Base-by-base conservation (phyloP, 2,329 filamentous ascomycete species). In the Rutstroemia sp. region DNA sequence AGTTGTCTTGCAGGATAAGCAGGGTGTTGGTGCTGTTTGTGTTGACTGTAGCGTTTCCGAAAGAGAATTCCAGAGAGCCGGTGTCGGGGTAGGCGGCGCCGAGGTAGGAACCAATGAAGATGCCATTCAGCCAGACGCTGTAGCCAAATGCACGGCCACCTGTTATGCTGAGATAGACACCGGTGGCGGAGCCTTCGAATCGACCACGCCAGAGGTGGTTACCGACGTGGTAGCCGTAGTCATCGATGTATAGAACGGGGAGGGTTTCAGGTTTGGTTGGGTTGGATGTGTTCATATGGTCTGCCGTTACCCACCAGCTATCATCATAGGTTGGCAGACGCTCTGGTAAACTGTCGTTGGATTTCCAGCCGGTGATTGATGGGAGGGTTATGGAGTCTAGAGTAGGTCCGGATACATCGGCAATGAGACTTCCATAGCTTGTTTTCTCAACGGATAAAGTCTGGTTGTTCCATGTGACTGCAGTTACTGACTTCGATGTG, bases 1-100 rank as follows among this genome's bases (percentile, higher is more conserved):
- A 80, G 68, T 83, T 77, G 61, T 85, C 79, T 66, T 82, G 78
- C 18, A 83, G 69, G 4, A 83, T 68, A 12, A 82, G 73, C 2
- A 83, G 70, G 1, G 77, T 67, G 54, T 81, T 80, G 0, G 68
- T 61, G 30, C 45, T 41, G 6, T 55, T 55, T 19, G 38, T 34
- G 25, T 70, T 69, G 0, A 80, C 61, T 2, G 74, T 77, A 2
- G 71, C 73, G 45, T 79, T 78, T 44, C 70, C 65, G 25, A 57
- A 57, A 9, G 50, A 60, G 14, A 46, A 47, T 52, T 42, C 41
- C 10, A 70, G 62, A 3, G 69, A 71, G 3, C 71, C 70, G 1
- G 67, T 62, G 2, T 50, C 52, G 6, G 67, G 67, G 2, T 69
- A 54, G 5, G 73, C 73, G 0, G 76, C 74, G 52, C 67, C 52